Base-by-base conservation (phyloP, 2,329 filamentous ascomycete genomes). In the Diaporthe nobilis region DNA sequence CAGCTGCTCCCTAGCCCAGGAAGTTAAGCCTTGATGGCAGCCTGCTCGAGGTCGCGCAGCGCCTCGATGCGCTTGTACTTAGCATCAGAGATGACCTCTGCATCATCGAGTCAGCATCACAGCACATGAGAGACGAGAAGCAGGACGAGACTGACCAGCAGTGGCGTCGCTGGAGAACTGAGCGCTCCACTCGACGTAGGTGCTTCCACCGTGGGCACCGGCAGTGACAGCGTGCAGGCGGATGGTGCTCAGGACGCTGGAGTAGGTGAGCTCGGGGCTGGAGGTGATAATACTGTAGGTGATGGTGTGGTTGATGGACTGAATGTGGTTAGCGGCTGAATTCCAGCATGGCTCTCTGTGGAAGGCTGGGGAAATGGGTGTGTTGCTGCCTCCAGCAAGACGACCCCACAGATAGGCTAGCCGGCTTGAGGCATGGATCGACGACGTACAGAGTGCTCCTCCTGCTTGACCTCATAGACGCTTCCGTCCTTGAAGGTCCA, bases 51-150 rank as follows among this genome's bases (percentile, higher is more conserved):
- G 80, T 93, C 92, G 67, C 90, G 90, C 51, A 94, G 87, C 68
- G 92, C 92, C 82, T 94, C 93, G 71, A 91, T 91, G 77, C 93
- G 92, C 89, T 94, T 94, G 89, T 92, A 94, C 86, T 93, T 93
- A 80, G 92, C 93, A 81, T 94, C 93, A 83, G 93, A 90, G 78
- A 94, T 93, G 76, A 94, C 92, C 79, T 89, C 92, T 93, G 75
- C 4, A 72, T 55, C 44, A 13, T 2, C 28, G 53, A 8, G 58
- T n/a, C 13, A 15, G 68, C 2, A 65, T 42, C 47, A 81, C 51
- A 83, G 74, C 71, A 76, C 42, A 34, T 47, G 6, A 28, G 12
- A 77, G 63, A 10, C 17, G 1, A n/a, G 17, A 60, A 3, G 6
- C 31, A 22, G 39, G 2, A 37, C 2, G 9, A 55, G 47, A 85